A percentile compares a stretch with the other conserved stretches of the same genome.
Conservation (phyloP, 108 stramenopile species). For the Chaetoceros muelleri region DNA sequence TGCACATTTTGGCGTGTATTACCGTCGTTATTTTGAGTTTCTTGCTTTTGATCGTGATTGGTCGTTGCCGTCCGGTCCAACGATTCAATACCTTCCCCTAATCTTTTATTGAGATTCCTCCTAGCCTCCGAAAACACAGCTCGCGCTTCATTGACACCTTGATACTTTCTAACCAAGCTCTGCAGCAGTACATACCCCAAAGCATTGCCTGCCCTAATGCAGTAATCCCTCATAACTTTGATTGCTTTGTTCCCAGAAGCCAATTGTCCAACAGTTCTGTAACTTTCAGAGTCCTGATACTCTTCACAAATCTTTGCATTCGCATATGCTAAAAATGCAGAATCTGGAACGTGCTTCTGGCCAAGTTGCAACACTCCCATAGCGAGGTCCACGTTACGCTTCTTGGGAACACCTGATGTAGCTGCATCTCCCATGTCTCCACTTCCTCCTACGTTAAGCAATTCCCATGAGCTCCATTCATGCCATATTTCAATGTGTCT, state of each 20-base stretch:
- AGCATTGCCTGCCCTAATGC: slow-evolving; percentile 51
- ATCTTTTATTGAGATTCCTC: slow-evolving; percentile 8
- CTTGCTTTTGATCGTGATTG: not conserved
- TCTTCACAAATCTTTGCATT: slow-evolving; percentile 62
- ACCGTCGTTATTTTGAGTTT: not conserved
- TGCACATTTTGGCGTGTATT: not conserved
- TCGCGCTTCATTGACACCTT: slow-evolving; percentile 60
- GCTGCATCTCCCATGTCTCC: slow-evolving; percentile 13
- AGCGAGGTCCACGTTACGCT: slow-evolving; percentile 23
- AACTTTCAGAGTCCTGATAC: slow-evolving; percentile 15
- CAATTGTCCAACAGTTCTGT: slow-evolving; percentile 2
- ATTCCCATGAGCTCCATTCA: slow-evolving; percentile 84
- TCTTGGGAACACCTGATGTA: slow-evolving; percentile 17
- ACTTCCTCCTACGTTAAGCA: slow-evolving; percentile 20
- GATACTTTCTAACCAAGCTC: slow-evolving; percentile 55
- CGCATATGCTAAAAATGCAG: slow-evolving; percentile 53
- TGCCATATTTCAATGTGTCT: slow-evolving; percentile 80
- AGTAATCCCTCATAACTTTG: slow-evolving; percentile 47
- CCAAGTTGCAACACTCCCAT: slow-evolving; percentile 54
- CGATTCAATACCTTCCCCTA: not conserved
- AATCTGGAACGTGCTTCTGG: slow-evolving; percentile 56
- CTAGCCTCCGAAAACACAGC: slow-evolving; percentile 62
- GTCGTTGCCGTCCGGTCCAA: slow-evolving; percentile 1
- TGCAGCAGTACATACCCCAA: slow-evolving; percentile 70
- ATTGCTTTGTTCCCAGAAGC: slow-evolving; percentile 9